Percentiles rank a stretch among this genome's conserved stretches.
phyloP scores from a whole-genome alignment of 257 asterid genomes.

The Solanum piurae region DNA sequence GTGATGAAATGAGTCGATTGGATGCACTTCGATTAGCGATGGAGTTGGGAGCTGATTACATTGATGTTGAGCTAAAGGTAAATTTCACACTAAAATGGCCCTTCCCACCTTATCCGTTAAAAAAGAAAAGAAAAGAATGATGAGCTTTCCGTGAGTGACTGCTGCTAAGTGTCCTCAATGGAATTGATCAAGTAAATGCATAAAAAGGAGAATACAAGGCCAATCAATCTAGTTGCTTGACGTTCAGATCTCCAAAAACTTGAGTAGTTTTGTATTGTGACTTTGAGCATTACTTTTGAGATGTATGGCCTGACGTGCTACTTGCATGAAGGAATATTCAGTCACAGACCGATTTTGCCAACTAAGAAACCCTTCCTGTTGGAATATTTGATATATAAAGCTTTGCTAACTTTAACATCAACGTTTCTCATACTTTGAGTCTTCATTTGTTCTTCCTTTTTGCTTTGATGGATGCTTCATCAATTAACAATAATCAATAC shows the following conservation, averaged over 20 bases:
- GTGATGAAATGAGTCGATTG: conserved; percentile 65
- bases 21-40: conserved; percentile 67
- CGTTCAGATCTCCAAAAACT: background rate
- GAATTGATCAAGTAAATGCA: background rate
- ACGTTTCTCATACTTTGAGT: background rate
- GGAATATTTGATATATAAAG: background rate
- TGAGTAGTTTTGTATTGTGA: background rate
- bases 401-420: background rate
- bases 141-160: background rate
- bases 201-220: background rate
- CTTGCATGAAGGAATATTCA: background rate
- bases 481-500: background rate
- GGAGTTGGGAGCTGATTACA: conserved; percentile 95
- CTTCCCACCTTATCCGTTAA: background rate
- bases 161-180: background rate
- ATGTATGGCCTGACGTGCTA: background rate
- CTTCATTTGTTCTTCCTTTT: background rate
- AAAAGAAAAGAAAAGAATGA: background rate
- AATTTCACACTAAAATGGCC: background rate
- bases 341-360: background rate
- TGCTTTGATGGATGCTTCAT: background rate
- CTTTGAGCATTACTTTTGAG: background rate
- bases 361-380: background rate
- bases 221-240: background rate
- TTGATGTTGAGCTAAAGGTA: conserved; percentile 95